Evolutionary conservation across 305 asterid species (phyloP).

Genomic region (Ajuga reptans): DNA sequence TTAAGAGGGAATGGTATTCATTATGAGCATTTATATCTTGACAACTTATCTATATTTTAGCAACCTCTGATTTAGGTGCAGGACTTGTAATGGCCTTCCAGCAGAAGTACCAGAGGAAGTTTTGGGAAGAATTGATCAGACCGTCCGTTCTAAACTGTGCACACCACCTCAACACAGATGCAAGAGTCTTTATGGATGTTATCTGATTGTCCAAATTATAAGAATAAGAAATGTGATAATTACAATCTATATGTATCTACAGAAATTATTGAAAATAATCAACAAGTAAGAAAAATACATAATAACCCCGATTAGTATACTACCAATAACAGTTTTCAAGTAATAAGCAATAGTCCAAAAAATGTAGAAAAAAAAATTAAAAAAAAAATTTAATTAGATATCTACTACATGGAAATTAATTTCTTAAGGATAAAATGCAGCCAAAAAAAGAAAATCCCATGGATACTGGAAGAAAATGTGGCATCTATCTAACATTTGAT

Average conservation of each 20-base stretch:
- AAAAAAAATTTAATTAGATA: neutral
- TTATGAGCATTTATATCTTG: slow-evolving; percentile 15
- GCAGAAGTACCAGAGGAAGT: slow-evolving; percentile 72
- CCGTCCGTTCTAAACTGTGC: slow-evolving; percentile 35
- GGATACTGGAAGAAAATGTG: neutral
- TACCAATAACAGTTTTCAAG: slow-evolving; percentile 4
- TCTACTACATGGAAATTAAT: neutral
- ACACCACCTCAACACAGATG: slow-evolving; percentile 59
- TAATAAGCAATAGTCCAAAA: neutral
- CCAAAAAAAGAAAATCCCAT: neutral
- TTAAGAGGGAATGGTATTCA: slow-evolving; percentile 12
- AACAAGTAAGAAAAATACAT: neutral
- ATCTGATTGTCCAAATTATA: slow-evolving; percentile 41
- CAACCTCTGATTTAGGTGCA: slow-evolving; percentile 64
- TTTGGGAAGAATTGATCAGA: slow-evolving; percentile 38
- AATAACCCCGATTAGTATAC: neutral
- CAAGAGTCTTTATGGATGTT: slow-evolving; percentile 57
- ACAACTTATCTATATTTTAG: slow-evolving; percentile 12
- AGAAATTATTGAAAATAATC: slow-evolving; percentile 7
- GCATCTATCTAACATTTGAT: neutral
- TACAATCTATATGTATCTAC: slow-evolving; percentile 3
- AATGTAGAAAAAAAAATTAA: neutral
- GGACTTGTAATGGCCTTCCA: slow-evolving; percentile 57
- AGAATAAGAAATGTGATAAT: neutral
- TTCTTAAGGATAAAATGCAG: neutral